Evolutionary conservation across 2,329 filamentous ascomycete species (phyloP).

Genomic region (Colletotrichum sp.): DNA sequence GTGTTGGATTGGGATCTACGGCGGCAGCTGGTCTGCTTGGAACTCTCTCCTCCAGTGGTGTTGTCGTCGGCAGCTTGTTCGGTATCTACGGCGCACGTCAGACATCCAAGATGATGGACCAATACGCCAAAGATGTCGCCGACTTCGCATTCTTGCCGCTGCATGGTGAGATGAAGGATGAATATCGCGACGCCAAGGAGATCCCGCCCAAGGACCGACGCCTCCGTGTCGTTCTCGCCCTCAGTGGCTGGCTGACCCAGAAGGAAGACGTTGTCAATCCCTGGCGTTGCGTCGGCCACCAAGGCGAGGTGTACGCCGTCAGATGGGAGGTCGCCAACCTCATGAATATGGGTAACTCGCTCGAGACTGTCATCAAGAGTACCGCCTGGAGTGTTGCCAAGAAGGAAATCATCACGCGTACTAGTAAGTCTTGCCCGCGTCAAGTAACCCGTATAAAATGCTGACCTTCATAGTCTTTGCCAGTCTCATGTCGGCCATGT

Average conservation of each 20-base stretch:
- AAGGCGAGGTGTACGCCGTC: conserved; percentile 81
- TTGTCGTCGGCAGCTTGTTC: conserved; percentile 84
- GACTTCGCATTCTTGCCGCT: conserved; percentile 89
- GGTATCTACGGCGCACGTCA: conserved; percentile 89
- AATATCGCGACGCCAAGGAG: conserved; percentile 54
- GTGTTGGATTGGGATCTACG: conserved; percentile 74
- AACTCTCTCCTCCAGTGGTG: conserved; percentile 77
- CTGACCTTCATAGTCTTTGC: conserved; percentile 50
- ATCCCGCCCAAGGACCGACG: conserved; percentile 65
- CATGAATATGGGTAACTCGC: conserved; percentile 76
- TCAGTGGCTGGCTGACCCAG: conserved; percentile 81
- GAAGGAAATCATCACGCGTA: conserved; percentile 50
- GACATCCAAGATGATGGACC: conserved; percentile 84
- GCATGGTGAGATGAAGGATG: conserved; percentile 50
- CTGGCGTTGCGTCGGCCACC: conserved; percentile 77
- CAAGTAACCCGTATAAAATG: not conserved
- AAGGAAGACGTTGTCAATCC: conserved; percentile 75
- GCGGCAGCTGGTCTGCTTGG: conserved; percentile 82
- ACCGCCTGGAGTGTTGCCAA: conserved; percentile 79
- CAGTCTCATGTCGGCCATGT: conserved; percentile 62
- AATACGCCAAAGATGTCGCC: conserved; percentile 84
- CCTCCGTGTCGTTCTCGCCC: conserved; percentile 81
- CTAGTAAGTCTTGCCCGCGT: conserved; percentile 43
- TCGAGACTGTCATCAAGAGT: conserved; percentile 79
- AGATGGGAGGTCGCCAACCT: conserved; percentile 84